These are phyloP conservation scores for Colletotrichum agaves DNA, from an alignment of 2,329 filamentous ascomycete species.

Conservation along the genomic window DNA sequence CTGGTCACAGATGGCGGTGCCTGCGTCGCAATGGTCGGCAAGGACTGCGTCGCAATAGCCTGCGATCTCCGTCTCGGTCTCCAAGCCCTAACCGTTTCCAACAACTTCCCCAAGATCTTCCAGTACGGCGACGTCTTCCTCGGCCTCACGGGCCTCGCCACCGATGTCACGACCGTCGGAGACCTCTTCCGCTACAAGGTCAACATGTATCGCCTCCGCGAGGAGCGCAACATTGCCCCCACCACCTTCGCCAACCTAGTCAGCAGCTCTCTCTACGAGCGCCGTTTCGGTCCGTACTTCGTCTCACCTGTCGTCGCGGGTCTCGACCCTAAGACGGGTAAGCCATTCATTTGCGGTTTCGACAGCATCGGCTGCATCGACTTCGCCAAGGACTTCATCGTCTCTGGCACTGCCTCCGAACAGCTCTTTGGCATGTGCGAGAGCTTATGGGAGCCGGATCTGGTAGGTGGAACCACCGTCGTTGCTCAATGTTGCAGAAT, in stretches of 20 bases:
- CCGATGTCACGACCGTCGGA: slow-evolving; percentile 92
- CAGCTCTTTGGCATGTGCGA: slow-evolving; percentile 99
- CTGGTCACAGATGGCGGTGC: slow-evolving; percentile 79
- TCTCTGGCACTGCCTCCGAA: slow-evolving; percentile 94
- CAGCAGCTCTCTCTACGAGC: slow-evolving; percentile 90
- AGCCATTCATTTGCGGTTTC: slow-evolving; percentile 98
- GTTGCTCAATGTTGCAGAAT: neutral
- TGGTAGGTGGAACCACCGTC: slow-evolving; percentile 68
- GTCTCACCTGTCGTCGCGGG: slow-evolving; percentile 94
- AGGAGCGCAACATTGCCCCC: slow-evolving; percentile 96
- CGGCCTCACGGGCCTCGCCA: slow-evolving; percentile 94
- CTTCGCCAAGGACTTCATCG: slow-evolving; percentile 99
- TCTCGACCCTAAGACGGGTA: slow-evolving; percentile 90
- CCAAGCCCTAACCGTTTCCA: slow-evolving; percentile 95
- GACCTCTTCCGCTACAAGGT: slow-evolving; percentile 99
- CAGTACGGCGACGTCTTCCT: slow-evolving; percentile 96
- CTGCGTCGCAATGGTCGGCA: slow-evolving; percentile 98
- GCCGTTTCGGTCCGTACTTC: slow-evolving; percentile 95
- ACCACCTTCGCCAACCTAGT: slow-evolving; percentile 97
- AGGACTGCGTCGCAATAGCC: slow-evolving; percentile 99
- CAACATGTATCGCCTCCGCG: slow-evolving; percentile 99
- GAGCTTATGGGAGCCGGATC: slow-evolving; percentile 95
- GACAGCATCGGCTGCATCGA: slow-evolving; percentile 99
- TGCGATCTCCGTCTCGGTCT: slow-evolving; percentile 98
- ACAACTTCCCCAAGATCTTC: slow-evolving; percentile 99